Conservation (phyloP, 1,139 yeast species). For the Candida frijolesensis region DNA sequence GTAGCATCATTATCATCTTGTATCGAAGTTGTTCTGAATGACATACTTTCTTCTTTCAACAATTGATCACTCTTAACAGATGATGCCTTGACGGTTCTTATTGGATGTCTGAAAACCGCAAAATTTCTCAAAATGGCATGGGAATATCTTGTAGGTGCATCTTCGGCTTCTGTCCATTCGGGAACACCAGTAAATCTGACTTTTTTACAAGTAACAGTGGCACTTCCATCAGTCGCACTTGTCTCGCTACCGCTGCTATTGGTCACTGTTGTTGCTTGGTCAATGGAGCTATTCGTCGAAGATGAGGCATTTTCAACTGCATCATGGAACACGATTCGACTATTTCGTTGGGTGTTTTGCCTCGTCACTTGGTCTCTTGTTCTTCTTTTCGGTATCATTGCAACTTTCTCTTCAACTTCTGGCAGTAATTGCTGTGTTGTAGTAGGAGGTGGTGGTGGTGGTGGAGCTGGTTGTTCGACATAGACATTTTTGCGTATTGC, state of each 20-base stretch:
- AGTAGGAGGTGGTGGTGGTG: constrained; percentile 9
- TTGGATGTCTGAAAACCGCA: constrained; percentile 39
- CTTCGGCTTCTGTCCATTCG: constrained; percentile 54
- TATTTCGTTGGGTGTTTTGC: constrained; percentile 35
- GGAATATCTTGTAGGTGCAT: constrained; percentile 54
- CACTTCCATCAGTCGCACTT: constrained; percentile 7
- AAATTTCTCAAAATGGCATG: constrained; percentile 50
- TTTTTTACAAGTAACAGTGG: constrained; percentile 27
- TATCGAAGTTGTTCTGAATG: constrained; percentile 36
- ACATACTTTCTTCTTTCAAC: constrained; percentile 55
- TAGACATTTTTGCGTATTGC: constrained; percentile 25
- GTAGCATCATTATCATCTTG: constrained; percentile 8
- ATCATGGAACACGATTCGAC: constrained; percentile 18
- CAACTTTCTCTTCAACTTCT: constrained; percentile 1
- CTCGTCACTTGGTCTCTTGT: constrained; percentile 38
- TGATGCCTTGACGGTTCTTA: constrained; percentile 14
- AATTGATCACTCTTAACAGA: constrained; percentile 45
- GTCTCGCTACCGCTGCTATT: constrained; percentile 2
- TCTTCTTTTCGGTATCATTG: constrained; percentile 12
- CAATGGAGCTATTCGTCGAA: constrained; percentile 5
- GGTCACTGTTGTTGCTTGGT: not conserved
- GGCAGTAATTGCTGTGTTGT: constrained; percentile 2
- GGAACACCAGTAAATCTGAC: constrained; percentile 58
- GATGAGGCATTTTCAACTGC: constrained; percentile 11
- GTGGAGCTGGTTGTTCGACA: constrained; percentile 15